A percentile compares a stretch with the other conserved stretches of the same genome.
phyloP scores from a whole-genome alignment of 768 basidiomycete genomes.

The Mrakia hoshinonis region DNA sequence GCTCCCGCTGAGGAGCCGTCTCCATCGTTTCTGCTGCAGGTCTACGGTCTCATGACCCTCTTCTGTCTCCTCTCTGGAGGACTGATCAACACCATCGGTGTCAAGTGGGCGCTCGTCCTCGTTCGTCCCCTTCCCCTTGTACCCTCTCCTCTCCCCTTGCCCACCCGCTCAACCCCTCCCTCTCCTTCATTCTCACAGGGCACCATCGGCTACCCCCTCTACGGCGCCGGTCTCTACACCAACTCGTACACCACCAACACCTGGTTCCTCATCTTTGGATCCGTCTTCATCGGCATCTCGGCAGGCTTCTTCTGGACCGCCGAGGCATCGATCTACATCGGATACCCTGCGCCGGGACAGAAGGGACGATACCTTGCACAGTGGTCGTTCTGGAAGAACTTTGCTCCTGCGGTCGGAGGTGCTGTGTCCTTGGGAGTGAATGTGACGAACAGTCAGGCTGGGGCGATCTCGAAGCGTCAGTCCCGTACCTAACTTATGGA shows the following conservation, averaged over 20 bases:
- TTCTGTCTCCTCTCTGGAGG: slow-evolving; percentile 15
- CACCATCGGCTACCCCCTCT: slow-evolving; percentile 21
- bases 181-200: background rate
- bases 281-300: slow-evolving; percentile 10
- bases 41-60: slow-evolving; percentile 12
- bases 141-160: background rate
- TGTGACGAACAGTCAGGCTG: background rate
- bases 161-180: background rate
- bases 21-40: background rate
- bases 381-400: slow-evolving; percentile 18
- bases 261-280: slow-evolving; percentile 8
- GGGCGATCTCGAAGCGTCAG: too few species aligned
- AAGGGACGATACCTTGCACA: slow-evolving; percentile 16
- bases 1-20: background rate
- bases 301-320: slow-evolving; percentile 27
- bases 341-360: slow-evolving; percentile 11
- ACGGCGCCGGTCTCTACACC: slow-evolving; percentile 21
- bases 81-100: slow-evolving; percentile 19
- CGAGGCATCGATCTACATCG: slow-evolving; percentile 12
- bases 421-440: slow-evolving; percentile 9
- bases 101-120: slow-evolving; percentile 9
- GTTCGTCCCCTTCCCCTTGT: background rate
- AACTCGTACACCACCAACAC: slow-evolving; percentile 13
- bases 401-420: slow-evolving; percentile 18
- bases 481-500: too few species aligned